These are phyloP conservation scores for Eragrostis nindensis DNA, from an alignment of 176 grass and related monocot genomes.

Conservation along the genomic window DNA sequence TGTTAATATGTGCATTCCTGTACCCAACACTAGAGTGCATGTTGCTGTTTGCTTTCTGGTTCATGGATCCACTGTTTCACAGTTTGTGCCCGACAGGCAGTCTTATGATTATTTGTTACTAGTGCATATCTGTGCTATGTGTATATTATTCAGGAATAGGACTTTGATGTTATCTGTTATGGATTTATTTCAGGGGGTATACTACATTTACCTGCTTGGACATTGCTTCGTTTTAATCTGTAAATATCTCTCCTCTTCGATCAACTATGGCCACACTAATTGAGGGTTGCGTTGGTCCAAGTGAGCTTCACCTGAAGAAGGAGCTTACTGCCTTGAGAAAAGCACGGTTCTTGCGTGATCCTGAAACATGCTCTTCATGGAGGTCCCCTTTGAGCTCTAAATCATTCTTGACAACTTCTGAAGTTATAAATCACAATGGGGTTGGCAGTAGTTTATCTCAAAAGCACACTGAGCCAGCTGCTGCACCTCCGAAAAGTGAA, in stretches of 20 bases:
- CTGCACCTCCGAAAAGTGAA: conserved; percentile 50
- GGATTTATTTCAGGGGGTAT: conserved; percentile 37
- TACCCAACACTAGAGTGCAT: background rate
- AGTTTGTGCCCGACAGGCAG: background rate
- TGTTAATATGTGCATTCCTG: background rate
- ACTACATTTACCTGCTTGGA: conserved; percentile 17
- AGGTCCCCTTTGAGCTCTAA: conserved; percentile 80
- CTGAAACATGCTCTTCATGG: conserved; percentile 91
- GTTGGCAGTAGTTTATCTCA: conserved; percentile 35
- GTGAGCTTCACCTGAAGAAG: conserved; percentile 94
- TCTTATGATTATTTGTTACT: conserved; percentile 4
- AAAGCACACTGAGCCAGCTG: conserved; percentile 40
- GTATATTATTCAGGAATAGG: conserved; percentile 19
- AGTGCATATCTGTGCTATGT: conserved; percentile 2
- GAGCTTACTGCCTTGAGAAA: conserved; percentile 83
- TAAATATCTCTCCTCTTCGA: conserved; percentile 12
- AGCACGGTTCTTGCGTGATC: conserved; percentile 81
- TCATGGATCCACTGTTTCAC: conserved; percentile 26
- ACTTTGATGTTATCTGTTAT: conserved; percentile 26
- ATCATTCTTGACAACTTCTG: conserved; percentile 59
- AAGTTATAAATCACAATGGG: conserved; percentile 47
- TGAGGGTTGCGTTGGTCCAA: conserved; percentile 66
- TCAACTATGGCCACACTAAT: conserved; percentile 54
- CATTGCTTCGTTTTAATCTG: conserved; percentile 32
- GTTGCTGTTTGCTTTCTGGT: conserved; percentile 4